Conservation (phyloP, 139 green algal species). For the Klebsormidium nitens region DNA sequence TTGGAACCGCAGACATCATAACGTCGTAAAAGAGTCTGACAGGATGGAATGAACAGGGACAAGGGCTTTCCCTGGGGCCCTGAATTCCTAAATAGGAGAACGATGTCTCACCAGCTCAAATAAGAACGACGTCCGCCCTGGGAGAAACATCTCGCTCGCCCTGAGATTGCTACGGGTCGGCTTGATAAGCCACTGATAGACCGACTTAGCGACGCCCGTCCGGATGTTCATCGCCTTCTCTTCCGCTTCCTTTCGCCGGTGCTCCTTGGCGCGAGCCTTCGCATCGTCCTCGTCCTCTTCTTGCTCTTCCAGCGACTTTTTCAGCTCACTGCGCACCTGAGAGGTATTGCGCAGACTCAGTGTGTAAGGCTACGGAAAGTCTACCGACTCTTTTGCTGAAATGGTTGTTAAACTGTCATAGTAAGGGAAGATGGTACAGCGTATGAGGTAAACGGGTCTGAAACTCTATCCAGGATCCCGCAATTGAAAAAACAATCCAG, state of each 20-base stretch:
- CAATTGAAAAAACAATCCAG: too few species aligned
- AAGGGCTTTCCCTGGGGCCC: too few species aligned
- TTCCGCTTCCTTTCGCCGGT: not conserved
- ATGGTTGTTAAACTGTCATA: too few species aligned
- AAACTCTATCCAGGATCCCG: too few species aligned
- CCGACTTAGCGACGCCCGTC: not conserved
- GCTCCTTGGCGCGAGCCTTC: not conserved
- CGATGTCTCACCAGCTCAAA: constrained; percentile 69
- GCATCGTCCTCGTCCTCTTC: constrained; percentile 9
- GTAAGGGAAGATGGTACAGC: too few species aligned
- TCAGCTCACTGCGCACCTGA: constrained; percentile 25
- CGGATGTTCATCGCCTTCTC: constrained; percentile 3
- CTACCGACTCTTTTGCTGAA: too few species aligned
- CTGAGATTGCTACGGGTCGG: constrained; percentile 3
- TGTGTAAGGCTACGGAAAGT: too few species aligned
- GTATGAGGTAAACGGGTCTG: too few species aligned
- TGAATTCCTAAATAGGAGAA: not conserved
- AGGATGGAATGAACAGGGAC: too few species aligned
- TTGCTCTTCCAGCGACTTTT: constrained; percentile 19
- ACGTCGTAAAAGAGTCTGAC: too few species aligned
- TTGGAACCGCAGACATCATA: too few species aligned
- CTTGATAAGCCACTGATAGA: constrained; percentile 2
- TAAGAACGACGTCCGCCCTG: constrained; percentile 73
- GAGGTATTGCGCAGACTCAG: too few species aligned
- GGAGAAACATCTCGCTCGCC: constrained; percentile 64